These are phyloP conservation scores for Ormosia semicastrata DNA, from an alignment of 306 rosid genomes.

Conservation along the genomic window DNA sequence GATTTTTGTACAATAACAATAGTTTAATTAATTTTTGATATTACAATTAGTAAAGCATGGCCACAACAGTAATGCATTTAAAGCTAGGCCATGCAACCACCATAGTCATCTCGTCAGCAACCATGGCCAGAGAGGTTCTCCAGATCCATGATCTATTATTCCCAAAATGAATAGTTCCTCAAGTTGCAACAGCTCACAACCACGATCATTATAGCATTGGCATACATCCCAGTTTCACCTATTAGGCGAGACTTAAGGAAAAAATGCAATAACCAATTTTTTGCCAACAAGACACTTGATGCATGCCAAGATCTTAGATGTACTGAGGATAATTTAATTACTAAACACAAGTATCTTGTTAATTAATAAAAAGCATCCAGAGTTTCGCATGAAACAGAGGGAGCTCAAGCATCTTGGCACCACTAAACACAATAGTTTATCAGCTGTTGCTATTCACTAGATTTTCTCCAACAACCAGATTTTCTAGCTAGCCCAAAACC, in stretches of 20 bases:
- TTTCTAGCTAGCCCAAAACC: background rate
- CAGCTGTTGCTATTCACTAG: too few species aligned
- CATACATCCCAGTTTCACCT: conserved; percentile 14
- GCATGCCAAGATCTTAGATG: background rate
- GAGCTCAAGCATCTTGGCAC: too few species aligned
- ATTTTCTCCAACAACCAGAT: background rate
- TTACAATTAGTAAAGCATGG: too few species aligned
- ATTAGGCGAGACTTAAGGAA: conserved; percentile 15
- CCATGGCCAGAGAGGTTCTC: conserved; percentile 15
- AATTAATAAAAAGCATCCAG: background rate
- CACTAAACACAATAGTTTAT: too few species aligned
- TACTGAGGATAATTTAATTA: too few species aligned
- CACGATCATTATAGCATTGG: background rate
- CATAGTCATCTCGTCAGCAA: conserved; percentile 12
- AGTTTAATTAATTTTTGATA: background rate
- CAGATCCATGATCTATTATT: background rate
- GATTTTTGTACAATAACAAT: background rate
- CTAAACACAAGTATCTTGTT: too few species aligned
- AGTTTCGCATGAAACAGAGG: too few species aligned
- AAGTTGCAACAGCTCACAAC: background rate
- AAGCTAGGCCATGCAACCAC: conserved; percentile 20
- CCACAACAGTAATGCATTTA: conserved; percentile 15
- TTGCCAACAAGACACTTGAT: background rate
- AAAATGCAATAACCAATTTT: background rate
- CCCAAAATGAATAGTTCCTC: background rate